Evolutionary conservation across 2,329 filamentous ascomycete species (phyloP).

Genomic region (Drechslerella coelobrocha): DNA sequence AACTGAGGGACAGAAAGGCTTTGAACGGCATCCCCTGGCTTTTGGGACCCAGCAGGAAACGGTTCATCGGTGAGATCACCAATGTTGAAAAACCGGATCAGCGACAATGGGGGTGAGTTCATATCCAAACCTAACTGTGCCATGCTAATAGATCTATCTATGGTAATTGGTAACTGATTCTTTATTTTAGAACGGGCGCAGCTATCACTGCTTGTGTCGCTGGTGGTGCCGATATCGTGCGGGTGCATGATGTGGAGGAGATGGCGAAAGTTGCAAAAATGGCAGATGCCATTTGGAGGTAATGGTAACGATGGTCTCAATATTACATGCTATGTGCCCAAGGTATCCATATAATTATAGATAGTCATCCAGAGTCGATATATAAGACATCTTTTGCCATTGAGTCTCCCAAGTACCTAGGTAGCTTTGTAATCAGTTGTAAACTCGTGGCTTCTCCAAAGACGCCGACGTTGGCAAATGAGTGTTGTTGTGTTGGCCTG

Average conservation of each 20-base stretch:
- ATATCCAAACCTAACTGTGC: not conserved
- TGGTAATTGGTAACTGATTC: not conserved
- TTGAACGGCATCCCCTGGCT: constrained; percentile 81
- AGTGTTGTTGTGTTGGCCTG: constrained; percentile 27
- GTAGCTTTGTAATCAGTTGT: no score
- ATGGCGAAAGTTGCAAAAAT: constrained; percentile 86
- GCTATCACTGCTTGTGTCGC: constrained; percentile 84
- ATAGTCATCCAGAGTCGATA: not conserved
- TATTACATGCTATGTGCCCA: no score
- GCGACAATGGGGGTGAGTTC: constrained; percentile 70
- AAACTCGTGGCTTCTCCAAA: no score
- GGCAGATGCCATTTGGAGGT: constrained; percentile 89
- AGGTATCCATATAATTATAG: no score
- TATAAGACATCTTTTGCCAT: no score
- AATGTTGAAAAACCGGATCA: constrained; percentile 74
- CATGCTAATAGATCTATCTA: not conserved
- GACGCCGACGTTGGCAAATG: not conserved
- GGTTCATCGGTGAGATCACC: constrained; percentile 83
- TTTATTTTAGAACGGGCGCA: constrained; percentile 69
- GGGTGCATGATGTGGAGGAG: constrained; percentile 87
- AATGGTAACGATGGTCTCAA: constrained; percentile 54
- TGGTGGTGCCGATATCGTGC: constrained; percentile 86
- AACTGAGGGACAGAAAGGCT: constrained; percentile 70
- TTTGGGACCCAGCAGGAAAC: constrained; percentile 85
- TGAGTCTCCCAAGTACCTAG: no score